Evolutionary conservation across 1,139 yeast species (phyloP).

Genomic region (Magnusiomyces paraingens): DNA sequence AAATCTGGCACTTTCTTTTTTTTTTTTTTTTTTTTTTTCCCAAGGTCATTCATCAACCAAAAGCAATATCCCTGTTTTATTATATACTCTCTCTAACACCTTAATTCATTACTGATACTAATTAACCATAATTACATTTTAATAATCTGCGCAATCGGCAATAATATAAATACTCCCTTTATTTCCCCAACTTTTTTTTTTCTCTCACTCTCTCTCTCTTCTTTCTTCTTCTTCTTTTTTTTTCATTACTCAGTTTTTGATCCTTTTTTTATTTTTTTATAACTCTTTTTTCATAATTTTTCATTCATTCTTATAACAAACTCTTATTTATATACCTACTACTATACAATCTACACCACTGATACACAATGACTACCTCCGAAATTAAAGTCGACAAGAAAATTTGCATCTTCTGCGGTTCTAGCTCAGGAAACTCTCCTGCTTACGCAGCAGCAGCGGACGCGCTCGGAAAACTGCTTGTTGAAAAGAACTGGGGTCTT

Average conservation of each 20-base stretch:
- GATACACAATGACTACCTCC: neutral
- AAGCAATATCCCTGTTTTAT: no score
- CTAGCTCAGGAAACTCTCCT: conserved; percentile 60
- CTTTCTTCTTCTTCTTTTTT: neutral
- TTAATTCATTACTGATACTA: no score
- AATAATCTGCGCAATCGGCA: neutral
- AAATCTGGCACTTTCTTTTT: no score
- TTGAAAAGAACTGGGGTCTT: conserved; percentile 59
- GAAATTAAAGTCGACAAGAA: conserved; percentile 36
- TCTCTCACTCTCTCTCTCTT: neutral
- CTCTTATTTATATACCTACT: neutral
- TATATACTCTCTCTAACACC: no score
- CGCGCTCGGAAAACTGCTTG: conserved; percentile 53
- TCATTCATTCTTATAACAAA: neutral
- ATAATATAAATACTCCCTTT: neutral
- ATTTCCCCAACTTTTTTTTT: neutral
- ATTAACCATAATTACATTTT: no score
- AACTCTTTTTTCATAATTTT: neutral
- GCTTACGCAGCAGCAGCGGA: conserved; percentile 49
- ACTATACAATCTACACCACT: neutral
- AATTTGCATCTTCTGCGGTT: conserved; percentile 83
- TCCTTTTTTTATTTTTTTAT: neutral
- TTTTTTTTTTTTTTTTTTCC: no score
- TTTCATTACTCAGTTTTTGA: neutral
- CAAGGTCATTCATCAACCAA: no score